Percentiles rank a stretch among this genome's conserved stretches.
These are phyloP conservation scores for Byssothecium circinans DNA, from an alignment of 2,329 filamentous ascomycete genomes.

Conservation along the genomic window DNA sequence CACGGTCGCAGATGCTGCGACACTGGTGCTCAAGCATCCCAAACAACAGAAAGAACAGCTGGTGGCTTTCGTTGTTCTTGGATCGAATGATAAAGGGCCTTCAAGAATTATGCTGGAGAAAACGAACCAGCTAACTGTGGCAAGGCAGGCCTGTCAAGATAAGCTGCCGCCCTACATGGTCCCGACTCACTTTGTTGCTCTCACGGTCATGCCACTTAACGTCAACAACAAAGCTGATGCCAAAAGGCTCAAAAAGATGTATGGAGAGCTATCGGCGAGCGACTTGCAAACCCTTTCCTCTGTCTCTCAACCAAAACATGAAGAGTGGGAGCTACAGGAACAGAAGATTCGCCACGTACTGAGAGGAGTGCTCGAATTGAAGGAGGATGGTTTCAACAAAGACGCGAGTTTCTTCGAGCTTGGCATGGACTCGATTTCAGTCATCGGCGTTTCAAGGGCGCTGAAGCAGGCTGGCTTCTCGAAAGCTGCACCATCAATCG, in stretches of 20 bases:
- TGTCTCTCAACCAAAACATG: conserved; percentile 16
- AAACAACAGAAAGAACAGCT: conserved; percentile 79
- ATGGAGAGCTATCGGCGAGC: conserved; percentile 61
- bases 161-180: conserved; percentile 86
- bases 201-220: conserved; percentile 75
- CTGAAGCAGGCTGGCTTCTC: conserved; percentile 66
- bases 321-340: conserved; percentile 37
- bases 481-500: conserved; percentile 62
- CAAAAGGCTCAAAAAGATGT: conserved; percentile 68
- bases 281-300: conserved; percentile 60
- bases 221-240: conserved; percentile 87
- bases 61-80: conserved; percentile 66
- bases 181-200: conserved; percentile 75
- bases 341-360: conserved; percentile 60
- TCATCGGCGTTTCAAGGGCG: conserved; percentile 66
- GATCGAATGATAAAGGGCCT: conserved; percentile 15
- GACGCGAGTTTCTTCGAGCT: conserved; percentile 78
- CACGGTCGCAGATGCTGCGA: conserved; percentile 69
- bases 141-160: conserved; percentile 62
- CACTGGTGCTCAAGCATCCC: conserved; percentile 72
- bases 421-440: conserved; percentile 85
- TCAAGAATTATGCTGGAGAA: conserved; percentile 23
- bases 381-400: conserved; percentile 50
- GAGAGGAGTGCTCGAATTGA: conserved; percentile 54
- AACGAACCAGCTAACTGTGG: conserved; percentile 19